Evolutionary conservation across 163 green algal species (phyloP).

Genomic region (Scenedesmus sp.): DNA sequence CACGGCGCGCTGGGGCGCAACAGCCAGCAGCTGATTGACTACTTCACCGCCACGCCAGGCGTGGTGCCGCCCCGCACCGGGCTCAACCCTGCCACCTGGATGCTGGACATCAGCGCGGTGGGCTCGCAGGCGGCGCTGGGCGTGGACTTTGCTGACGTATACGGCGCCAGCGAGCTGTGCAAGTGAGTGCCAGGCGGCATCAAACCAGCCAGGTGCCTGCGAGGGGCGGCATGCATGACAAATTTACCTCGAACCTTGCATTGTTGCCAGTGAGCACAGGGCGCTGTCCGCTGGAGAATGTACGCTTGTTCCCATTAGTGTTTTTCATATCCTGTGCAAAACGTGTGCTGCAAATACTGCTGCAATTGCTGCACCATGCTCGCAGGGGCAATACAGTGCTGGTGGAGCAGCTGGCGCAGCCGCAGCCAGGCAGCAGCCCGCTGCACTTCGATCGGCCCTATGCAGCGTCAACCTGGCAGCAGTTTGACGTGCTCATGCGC

Average conservation of each 20-base stretch:
- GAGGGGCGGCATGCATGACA: too few species aligned
- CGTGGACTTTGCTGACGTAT: slow-evolving; percentile 60
- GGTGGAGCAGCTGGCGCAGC: slow-evolving; percentile 22
- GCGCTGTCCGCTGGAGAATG: too few species aligned
- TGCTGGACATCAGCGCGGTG: slow-evolving; percentile 82
- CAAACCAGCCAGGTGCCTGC: too few species aligned
- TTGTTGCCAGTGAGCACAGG: too few species aligned
- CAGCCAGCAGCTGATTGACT: slow-evolving; percentile 31
- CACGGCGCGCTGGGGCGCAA: slow-evolving; percentile 72
- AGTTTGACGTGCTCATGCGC: slow-evolving; percentile 53
- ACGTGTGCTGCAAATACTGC: too few species aligned
- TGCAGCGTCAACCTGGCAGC: slow-evolving; percentile 16
- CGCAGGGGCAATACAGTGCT: slow-evolving; percentile 32
- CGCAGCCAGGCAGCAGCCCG: slow-evolving; percentile 30
- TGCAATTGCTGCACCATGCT: too few species aligned
- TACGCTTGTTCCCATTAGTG: too few species aligned
- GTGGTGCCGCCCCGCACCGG: slow-evolving; percentile 38
- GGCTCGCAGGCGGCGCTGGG: slow-evolving; percentile 44
- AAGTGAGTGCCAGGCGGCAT: slow-evolving; percentile 34
- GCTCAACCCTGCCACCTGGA: slow-evolving; percentile 89
- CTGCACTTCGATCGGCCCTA: slow-evolving; percentile 37
- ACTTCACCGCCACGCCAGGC: neutral
- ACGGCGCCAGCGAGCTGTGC: slow-evolving; percentile 25
- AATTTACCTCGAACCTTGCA: too few species aligned
- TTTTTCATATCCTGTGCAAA: too few species aligned